Percentiles rank a stretch among this genome's conserved stretches.
These are phyloP conservation scores for Senna tora DNA, from an alignment of 306 rosid species.

Conservation along the genomic window DNA sequence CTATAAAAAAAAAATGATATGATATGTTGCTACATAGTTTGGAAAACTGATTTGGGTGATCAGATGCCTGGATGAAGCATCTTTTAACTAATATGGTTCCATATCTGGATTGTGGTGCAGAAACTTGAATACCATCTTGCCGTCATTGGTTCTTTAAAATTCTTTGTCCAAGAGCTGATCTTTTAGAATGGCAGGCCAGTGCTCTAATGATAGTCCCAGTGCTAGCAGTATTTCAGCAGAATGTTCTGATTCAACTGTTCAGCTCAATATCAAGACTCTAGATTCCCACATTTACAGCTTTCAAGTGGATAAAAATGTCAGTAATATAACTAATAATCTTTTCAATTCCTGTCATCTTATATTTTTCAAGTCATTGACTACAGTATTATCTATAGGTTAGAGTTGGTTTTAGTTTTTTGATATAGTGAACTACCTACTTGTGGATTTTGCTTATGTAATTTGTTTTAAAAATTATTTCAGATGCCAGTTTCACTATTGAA, in stretches of 20 bases:
- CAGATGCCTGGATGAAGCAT: slow-evolving; percentile 23
- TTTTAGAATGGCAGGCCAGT: slow-evolving; percentile 69
- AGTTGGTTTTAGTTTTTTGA: neutral
- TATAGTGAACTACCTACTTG: neutral
- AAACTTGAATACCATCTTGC: slow-evolving; percentile 18
- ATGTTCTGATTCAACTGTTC: slow-evolving; percentile 65
- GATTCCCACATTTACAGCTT: slow-evolving; percentile 78
- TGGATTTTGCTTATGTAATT: neutral
- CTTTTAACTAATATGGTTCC: slow-evolving; percentile 11
- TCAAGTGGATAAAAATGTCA: slow-evolving; percentile 81
- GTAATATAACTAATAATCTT: neutral
- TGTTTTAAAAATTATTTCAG: slow-evolving; percentile 53
- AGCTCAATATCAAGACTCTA: slow-evolving; percentile 89
- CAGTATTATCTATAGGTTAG: neutral
- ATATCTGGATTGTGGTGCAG: slow-evolving; percentile 33
- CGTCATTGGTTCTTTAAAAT: slow-evolving; percentile 31
- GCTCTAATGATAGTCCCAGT: slow-evolving; percentile 68
- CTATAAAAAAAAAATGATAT: neutral
- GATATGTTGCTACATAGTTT: slow-evolving; percentile 18
- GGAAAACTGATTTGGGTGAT: slow-evolving; percentile 12
- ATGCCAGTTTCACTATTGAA: slow-evolving; percentile 75
- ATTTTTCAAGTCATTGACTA: neutral
- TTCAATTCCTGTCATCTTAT: slow-evolving; percentile 7
- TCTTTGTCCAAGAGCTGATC: slow-evolving; percentile 37
- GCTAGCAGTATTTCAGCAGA: slow-evolving; percentile 51